Evolutionary conservation across 1,139 yeast species (phyloP), one percentile per base, ranked within the genome.

Genomic region (Sugiyamaella castrensis): DNA sequence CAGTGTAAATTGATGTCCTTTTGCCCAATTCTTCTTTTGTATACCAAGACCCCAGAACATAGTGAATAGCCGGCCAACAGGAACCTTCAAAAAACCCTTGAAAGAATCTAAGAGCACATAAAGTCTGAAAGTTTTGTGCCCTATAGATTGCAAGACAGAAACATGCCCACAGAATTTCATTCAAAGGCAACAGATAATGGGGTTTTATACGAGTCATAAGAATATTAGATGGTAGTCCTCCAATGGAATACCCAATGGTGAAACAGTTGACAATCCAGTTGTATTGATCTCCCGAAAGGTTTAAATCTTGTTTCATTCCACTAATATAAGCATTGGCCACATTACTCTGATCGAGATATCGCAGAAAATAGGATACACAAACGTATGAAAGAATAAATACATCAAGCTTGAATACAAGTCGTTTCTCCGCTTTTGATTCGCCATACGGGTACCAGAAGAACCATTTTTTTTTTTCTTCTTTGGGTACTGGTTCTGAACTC

Each of bases 321-420:
- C 27, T 36, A 8, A 53, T 47, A 5, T 19, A 19, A 15, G 47
- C 47, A 26, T 74, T 74, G 2, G 84, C 84, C 55, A 82, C 77
- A 59, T 80, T 80, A 54, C 79, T 77, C 56, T 84, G 68, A 64
- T 82, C 87, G 52, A 82, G 68, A 57, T 73, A 79, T 53, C 24
- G 24, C 24, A 19, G 24, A 19, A 19, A 19, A 5, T 19, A 19
- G 3, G 24, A 19, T 19, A 19, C 5, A 19, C 24, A 19, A 5
- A 19, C 24, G 24, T 19, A 19, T 19, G 24, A 19, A 19, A 19
- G 24, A 19, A 19, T 19, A 5, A 19, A 19, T 5, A 19, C 24
- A 19, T 19, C 24, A 19, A 19, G 3, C 24, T 19, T 19, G 24
- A 19, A 19, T 19, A 19, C 24, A 4, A 19, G 24, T 4, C 3